Conservation (phyloP, 352 stramenopile species). For the Aphanomyces euteiches region DNA sequence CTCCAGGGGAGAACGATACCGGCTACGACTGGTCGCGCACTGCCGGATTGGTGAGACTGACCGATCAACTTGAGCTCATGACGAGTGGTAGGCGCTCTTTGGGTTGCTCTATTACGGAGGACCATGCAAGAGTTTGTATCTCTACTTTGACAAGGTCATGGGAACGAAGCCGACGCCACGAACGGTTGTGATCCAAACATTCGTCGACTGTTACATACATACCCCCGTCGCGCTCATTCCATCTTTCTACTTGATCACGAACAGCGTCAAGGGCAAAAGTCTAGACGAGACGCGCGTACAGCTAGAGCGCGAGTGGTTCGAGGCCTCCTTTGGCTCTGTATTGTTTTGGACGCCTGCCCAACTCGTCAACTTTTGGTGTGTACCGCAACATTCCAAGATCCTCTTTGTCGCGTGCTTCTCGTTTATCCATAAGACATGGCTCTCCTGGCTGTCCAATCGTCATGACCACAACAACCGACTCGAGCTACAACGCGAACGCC, state of each 20-base stretch:
- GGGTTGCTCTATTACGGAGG: constrained; percentile 27
- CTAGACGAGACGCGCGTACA: constrained; percentile 17
- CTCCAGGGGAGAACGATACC: not conserved
- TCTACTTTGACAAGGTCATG: constrained; percentile 31
- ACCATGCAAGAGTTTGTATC: constrained; percentile 28
- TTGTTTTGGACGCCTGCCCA: constrained; percentile 28
- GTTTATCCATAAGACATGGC: constrained; percentile 29
- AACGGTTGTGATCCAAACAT: constrained; percentile 24
- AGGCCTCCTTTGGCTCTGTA: constrained; percentile 26
- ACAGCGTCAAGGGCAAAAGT: constrained; percentile 28
- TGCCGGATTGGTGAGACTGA: constrained; percentile 2
- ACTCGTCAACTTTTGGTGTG: constrained; percentile 27
- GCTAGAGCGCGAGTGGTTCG: constrained; percentile 25
- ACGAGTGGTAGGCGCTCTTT: constrained; percentile 15
- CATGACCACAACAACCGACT: constrained; percentile 13
- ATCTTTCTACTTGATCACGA: constrained; percentile 28
- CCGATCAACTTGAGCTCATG: not conserved
- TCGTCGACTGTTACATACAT: constrained; percentile 28
- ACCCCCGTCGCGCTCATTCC: constrained; percentile 24
- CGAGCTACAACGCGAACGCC: not conserved
- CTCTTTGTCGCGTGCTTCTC: constrained; percentile 29
- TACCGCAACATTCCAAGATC: constrained; percentile 30
- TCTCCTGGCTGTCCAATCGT: constrained; percentile 27
- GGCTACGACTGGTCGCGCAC: constrained; percentile 21
- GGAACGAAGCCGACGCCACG: constrained; percentile 22